A percentile compares a stretch with the other conserved stretches of the same genome.
Conservation (phyloP, 306 rosid species). For the Hylodesmum podocarpum region DNA sequence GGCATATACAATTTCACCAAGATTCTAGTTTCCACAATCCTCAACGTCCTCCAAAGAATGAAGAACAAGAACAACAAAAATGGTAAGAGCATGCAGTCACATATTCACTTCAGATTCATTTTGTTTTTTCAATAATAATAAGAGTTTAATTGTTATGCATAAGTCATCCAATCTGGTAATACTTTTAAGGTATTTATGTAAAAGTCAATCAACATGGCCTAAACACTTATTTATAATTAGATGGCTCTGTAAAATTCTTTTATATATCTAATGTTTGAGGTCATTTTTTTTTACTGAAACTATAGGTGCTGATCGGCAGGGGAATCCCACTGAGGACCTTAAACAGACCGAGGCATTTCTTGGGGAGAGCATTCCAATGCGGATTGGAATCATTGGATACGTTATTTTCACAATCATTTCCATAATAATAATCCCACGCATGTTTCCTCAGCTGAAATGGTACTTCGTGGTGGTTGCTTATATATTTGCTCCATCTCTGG, state of each 20-base stretch:
- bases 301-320: conserved; percentile 36
- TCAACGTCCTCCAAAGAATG: conserved; percentile 41
- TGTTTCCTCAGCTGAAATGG: conserved; percentile 43
- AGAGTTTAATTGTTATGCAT: no score
- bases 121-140: not conserved
- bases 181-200: no score
- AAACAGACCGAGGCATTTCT: conserved; percentile 54
- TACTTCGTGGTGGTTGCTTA: conserved; percentile 43
- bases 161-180: no score
- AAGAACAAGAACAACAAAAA: conserved; percentile 39
- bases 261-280: conserved; percentile 30
- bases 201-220: no score
- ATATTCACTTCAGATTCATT: not conserved
- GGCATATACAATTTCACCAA: conserved; percentile 79
- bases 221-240: no score
- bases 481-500: conserved; percentile 78
- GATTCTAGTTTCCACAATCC: conserved; percentile 52
- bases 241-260: no score
- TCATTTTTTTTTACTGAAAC: conserved; percentile 15
- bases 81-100: conserved; percentile 13
- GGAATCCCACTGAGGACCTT: conserved; percentile 32
- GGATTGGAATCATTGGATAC: conserved; percentile 46
- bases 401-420: conserved; percentile 36
- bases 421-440: conserved; percentile 51
- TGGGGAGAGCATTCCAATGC: conserved; percentile 64